Evolutionary conservation across 148 eudicot genomes (phyloP).

Genomic region (Silene latifolia): DNA sequence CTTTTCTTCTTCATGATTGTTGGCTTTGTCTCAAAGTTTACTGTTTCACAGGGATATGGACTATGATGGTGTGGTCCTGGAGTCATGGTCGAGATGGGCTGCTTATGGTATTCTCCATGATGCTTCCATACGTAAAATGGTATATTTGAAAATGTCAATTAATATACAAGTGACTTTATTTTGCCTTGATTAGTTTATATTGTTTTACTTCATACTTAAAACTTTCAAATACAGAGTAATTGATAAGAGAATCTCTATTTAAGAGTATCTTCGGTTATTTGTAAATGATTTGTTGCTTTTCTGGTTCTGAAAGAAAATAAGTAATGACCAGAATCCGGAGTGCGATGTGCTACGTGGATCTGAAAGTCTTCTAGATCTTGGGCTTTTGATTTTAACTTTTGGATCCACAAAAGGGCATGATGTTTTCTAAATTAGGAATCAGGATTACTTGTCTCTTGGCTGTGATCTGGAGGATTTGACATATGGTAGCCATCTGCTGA

Average conservation of each 20-base stretch:
- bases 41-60: conserved; percentile 66
- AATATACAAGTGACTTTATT: background rate
- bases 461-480: background rate
- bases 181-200: conserved; percentile 5
- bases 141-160: conserved; percentile 15
- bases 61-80: conserved; percentile 92
- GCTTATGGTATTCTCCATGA: conserved; percentile 78
- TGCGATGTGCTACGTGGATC: conserved; percentile 4
- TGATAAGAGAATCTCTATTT: background rate
- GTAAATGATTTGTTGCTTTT: conserved; percentile 1
- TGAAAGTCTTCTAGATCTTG: background rate
- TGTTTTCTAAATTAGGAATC: background rate
- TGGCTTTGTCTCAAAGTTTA: background rate
- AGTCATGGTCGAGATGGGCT: conserved; percentile 99
- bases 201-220: background rate
- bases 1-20: background rate
- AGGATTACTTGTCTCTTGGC: background rate
- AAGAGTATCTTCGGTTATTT: background rate
- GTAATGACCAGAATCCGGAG: background rate
- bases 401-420: background rate
- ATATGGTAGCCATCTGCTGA: background rate
- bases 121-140: conserved; percentile 62
- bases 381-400: conserved; percentile 2
- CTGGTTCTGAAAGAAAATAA: background rate
- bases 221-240: background rate